Base-by-base conservation (phyloP, 2,329 filamentous ascomycete species). In the Aureobasidium melanogenum region DNA sequence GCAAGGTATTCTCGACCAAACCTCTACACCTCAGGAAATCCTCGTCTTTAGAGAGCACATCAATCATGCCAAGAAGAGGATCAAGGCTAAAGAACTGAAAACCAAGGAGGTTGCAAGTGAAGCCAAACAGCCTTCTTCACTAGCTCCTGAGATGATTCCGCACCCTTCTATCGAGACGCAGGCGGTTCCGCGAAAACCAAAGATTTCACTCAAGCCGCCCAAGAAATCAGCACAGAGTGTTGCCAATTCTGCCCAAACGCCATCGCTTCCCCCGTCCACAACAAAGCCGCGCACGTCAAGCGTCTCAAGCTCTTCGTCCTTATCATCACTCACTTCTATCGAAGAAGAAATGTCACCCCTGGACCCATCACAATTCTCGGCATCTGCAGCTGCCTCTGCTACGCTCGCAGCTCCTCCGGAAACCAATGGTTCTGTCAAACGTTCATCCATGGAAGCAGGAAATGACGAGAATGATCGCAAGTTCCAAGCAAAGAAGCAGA, bases 41-140 rank as follows among this genome's bases (percentile, higher is more conserved):
- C 38, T 44, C 22, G 66, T 68, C 30, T 81, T 81, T 64, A 74
- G 76, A 63, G 63, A 62, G n/a, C 74, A 73, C 58, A 75, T 80
- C 63, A 75, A 72, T 47, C 66, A 64, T n/a, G 74, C 74, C 36
- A 78, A 77, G 67, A 76, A 74, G 66, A 68, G 70, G 48, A 67
- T 76, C 54, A 75, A 71, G 47, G 39, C 36, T 28, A 2, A 39
- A 67, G 68, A 59, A 61, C 63, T 64, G 46, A 64, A 64, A 63
- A 66, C 68, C 47, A 61, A 66, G 38, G 64, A 67, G 56, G 19
- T 22, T 5, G 12, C 26, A 26, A 58, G 43, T 47, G 55, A 48
- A 41, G 63, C 64, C 38, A 66, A 67, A 59, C 66, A 79, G 76
- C 69, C 71, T 70, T 63, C 69, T 62, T 64, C 62, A 43, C 41